Evolutionary conservation across 257 asterid genomes (phyloP).

Genomic region (Solanum chiquidenum): DNA sequence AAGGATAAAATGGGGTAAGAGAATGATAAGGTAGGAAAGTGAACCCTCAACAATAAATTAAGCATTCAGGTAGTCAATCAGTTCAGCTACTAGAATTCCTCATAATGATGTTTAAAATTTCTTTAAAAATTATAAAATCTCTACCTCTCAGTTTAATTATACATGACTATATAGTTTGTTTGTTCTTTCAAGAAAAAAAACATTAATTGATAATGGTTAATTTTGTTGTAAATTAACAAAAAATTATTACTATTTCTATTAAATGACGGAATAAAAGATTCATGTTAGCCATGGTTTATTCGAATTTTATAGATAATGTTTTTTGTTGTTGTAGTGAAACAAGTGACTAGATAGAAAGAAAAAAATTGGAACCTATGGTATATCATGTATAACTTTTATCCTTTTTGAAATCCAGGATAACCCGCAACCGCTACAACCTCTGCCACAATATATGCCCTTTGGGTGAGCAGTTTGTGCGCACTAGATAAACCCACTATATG

Average conservation of each 20-base stretch:
- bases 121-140: neutral
- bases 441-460: too few relatives aligned
- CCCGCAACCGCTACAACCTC: accelerated
- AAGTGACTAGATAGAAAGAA: neutral
- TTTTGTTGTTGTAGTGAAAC: neutral
- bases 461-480: too few relatives aligned
- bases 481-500: neutral
- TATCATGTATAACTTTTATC: neutral
- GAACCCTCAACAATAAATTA: neutral
- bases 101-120: neutral
- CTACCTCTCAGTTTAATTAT: neutral
- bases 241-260: neutral
- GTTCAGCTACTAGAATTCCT: too few relatives aligned
- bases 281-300: neutral
- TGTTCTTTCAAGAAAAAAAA: neutral
- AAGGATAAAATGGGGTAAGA: neutral
- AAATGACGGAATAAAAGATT: neutral
- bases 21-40: too few relatives aligned
- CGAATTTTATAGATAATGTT: neutral
- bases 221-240: neutral
- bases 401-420: too few relatives aligned
- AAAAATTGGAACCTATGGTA: neutral
- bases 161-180: neutral
- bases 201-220: neutral
- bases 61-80: too few relatives aligned